A percentile compares a stretch with the other conserved stretches of the same genome.
Evolutionary conservation across 768 basidiomycete genomes (phyloP).

Genomic region (Nidularia sp.): DNA sequence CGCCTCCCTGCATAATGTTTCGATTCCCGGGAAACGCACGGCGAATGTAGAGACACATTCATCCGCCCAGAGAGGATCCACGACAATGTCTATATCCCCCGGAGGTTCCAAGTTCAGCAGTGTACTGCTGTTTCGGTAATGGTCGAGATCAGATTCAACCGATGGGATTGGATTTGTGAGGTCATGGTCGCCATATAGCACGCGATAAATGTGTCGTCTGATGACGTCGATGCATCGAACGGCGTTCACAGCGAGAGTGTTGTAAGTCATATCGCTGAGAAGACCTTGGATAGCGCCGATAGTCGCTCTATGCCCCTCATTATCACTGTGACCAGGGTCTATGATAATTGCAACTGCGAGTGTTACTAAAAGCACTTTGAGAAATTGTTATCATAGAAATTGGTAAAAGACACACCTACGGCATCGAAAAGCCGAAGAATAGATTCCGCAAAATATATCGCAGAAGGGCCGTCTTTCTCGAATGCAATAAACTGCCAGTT

Average conservation of each 20-base stretch:
- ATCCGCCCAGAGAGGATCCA: not conserved
- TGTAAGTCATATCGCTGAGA: not conserved
- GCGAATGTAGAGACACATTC: not conserved
- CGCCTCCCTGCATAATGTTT: not conserved
- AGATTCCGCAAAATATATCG: constrained; percentile 6
- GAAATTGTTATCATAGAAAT: not conserved
- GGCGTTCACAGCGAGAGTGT: not conserved
- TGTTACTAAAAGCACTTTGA: not conserved
- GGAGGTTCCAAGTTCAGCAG: not conserved
- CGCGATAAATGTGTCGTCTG: not conserved
- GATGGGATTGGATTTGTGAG: not conserved
- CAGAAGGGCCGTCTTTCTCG: constrained; percentile 2
- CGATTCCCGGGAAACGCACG: not conserved
- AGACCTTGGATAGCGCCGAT: not conserved
- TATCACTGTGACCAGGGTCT: not conserved
- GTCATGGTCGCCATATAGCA: not conserved
- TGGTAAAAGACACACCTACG: constrained; percentile 3
- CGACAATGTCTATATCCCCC: not conserved
- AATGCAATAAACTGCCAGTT: not conserved
- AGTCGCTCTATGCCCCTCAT: not conserved
- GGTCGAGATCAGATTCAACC: not conserved
- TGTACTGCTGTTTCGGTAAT: not conserved
- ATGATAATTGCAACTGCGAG: not conserved
- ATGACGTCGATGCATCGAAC: not conserved
- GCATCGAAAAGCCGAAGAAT: constrained; percentile 6